Base-by-base conservation (phyloP, 1,284 basidiomycete species). In the Leccinum fallax region DNA sequence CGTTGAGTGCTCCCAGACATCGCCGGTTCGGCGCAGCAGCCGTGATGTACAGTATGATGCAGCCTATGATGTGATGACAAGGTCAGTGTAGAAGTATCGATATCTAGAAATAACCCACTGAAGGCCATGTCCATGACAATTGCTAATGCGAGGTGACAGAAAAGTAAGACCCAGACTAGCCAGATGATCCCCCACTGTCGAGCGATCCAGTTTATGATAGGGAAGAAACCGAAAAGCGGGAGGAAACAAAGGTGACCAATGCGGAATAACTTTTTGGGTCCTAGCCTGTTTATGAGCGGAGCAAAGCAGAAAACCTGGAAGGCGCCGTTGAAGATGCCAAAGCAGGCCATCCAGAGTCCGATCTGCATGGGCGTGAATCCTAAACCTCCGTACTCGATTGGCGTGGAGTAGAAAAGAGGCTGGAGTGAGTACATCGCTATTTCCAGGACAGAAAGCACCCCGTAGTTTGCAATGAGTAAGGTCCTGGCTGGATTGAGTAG, bases 381-480 rank as follows among this genome's bases (percentile, higher is more conserved):
- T 43, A 89, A 77, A n/a, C 87, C 87, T 48, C 87, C 88, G 34
- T 83, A 76, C 55, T 78, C 76, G 36, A 86, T 75, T 4, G 87
- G 83, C 61, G 86, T 88, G n/a, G 86, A 82, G 64, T 84, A 81
- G 74, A 88, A 87, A 21, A 89, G 78, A 8, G 88, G 87, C 15
- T 83, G 77, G 30, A 90, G 78, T 5, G 85, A 83, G 48, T 74
- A 78, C 49, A 83, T 68, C 0, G 81, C 79, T 60, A 87, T 86
- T 63, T 87, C 85, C 7, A 89, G 71, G 63, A 88, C 79, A 19
- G 85, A 83, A 26, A 89, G 76, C 21, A 80, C 66, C 38, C 79
- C 80, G 70, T 89, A 90, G 72, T 89, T 90, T 46, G 79, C 77
- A 26, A 89, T 78, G 40, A 85, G 81, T 46, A 89, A 68, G 15